Base-by-base conservation (phyloP, 2,329 filamentous ascomycete species). In the Scorias spongiosa region DNA sequence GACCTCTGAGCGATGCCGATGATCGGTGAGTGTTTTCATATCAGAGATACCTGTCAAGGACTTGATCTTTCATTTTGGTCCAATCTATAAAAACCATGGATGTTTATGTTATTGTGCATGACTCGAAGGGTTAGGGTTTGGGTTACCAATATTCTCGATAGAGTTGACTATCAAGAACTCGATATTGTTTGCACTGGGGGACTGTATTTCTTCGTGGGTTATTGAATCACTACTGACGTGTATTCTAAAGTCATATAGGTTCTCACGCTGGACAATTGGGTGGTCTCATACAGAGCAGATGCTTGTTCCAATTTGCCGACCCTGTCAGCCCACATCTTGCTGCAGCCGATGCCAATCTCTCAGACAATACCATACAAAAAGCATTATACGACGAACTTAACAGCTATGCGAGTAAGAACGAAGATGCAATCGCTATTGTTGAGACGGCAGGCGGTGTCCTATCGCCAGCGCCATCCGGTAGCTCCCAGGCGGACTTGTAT, bases 361-460 rank as follows among this genome's bases (percentile, higher is more conserved):
- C 40, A 9, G 40, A 42, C 40, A 42, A 20, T 10, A 34, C 17
- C 26, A 20, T 42, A 10, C n/a, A 17, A 6, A 36, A n/a, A 15
- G 52, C 54, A 51, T 56, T 67, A 1, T 63, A 69, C 44, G 65
- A 72, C 1, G 57, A 62, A 40, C 48, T 64, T 10, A 46, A 60
- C 6, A 51, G 62, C n/a, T 67, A 66, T 43, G 67, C 71, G 2
- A 53, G 57, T 15, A 12, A 12, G 2, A 51, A 52, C 2, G 62
- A 63, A 4, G 58, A 65, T 39, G 74, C 74, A n/a, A 76, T 80
- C 61, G 64, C 83, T 1, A 71, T 93, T 40, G 67, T 91, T 39
- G 85, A 93, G 59, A 91, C 85, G 1, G 84, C 85, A 1, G 85
- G 84, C 1, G 85, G 85, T 1, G 81, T 89, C 0, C 78, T 89